These are phyloP conservation scores for Schizothecium vesticola DNA, from an alignment of 495 filamentous ascomycete species.

Conservation along the genomic window DNA sequence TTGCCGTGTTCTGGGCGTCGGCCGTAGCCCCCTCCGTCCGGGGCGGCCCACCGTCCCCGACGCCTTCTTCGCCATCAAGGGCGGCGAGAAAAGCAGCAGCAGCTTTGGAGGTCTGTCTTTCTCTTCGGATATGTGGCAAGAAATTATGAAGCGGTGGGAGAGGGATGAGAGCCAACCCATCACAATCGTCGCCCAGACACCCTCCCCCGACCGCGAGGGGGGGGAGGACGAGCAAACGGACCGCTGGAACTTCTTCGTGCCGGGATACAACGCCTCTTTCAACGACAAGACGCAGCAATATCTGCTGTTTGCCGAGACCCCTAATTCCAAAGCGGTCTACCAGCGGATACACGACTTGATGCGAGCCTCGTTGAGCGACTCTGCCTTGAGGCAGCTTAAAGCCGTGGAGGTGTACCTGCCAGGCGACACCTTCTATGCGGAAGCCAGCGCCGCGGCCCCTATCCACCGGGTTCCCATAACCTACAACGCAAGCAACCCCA, in stretches of 20 bases:
- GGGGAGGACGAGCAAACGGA: background rate
- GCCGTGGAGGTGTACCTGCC: conserved; percentile 13
- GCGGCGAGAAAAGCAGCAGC: background rate
- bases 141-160: conserved; percentile 1
- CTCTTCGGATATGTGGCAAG: conserved; percentile 3
- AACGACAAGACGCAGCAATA: background rate
- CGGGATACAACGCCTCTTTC: background rate
- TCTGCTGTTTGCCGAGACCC: conserved; percentile 3
- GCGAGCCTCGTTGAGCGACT: background rate
- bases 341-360: conserved; percentile 4
- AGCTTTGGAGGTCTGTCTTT: conserved; percentile 24
- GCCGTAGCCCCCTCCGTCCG: conserved; percentile 17
- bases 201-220: background rate
- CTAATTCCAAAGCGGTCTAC: background rate
- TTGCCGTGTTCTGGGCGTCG: conserved; percentile 20
- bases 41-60: conserved; percentile 23
- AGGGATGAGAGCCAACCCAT: background rate
- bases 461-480: background rate
- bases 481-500: background rate
- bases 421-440: conserved; percentile 4
- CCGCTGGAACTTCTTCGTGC: conserved; percentile 17
- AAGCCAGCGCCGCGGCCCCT: background rate
- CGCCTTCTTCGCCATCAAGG: conserved; percentile 15
- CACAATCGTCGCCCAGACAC: background rate
- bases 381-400: background rate